These are phyloP conservation scores for Fonsecaea pugnacius DNA, from an alignment of 2,329 filamentous ascomycete species.

Conservation along the genomic window DNA sequence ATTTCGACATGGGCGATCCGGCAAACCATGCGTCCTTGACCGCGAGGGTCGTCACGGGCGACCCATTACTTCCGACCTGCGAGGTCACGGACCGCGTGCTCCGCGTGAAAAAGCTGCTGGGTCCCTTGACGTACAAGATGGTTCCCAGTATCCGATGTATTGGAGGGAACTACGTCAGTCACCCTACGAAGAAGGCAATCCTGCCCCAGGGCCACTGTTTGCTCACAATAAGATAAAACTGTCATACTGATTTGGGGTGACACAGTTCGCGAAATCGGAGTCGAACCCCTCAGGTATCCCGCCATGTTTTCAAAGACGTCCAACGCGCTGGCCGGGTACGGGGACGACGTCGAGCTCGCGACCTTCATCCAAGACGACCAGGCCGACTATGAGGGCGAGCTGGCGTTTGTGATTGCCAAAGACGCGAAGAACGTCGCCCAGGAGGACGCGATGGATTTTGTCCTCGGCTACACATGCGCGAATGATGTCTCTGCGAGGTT, in stretches of 20 bases:
- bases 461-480: constrained; percentile 46
- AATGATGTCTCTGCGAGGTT: constrained; percentile 44
- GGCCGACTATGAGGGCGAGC: constrained; percentile 48
- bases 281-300: neutral
- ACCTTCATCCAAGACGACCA: constrained; percentile 18
- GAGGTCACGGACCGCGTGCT: constrained; percentile 2
- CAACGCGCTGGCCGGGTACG: constrained; percentile 10
- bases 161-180: constrained; percentile 14
- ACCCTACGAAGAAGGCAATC: neutral
- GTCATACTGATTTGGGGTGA: neutral
- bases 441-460: constrained; percentile 44
- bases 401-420: constrained; percentile 45
- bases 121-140: constrained; percentile 4
- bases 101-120: constrained; percentile 12
- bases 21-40: neutral
- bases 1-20: constrained; percentile 10
- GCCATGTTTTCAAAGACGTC: constrained; percentile 10
- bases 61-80: constrained; percentile 9
- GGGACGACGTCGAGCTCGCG: constrained; percentile 10
- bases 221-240: too few relatives aligned
- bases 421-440: constrained; percentile 44
- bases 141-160: constrained; percentile 5
- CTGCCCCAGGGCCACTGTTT: too few relatives aligned
- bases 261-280: constrained; percentile 7
- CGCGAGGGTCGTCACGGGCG: constrained; percentile 6